Evolutionary conservation across 768 basidiomycete species (phyloP), one percentile per base, ranked within the genome.

Genomic region (Gloeostereum incarnatum): DNA sequence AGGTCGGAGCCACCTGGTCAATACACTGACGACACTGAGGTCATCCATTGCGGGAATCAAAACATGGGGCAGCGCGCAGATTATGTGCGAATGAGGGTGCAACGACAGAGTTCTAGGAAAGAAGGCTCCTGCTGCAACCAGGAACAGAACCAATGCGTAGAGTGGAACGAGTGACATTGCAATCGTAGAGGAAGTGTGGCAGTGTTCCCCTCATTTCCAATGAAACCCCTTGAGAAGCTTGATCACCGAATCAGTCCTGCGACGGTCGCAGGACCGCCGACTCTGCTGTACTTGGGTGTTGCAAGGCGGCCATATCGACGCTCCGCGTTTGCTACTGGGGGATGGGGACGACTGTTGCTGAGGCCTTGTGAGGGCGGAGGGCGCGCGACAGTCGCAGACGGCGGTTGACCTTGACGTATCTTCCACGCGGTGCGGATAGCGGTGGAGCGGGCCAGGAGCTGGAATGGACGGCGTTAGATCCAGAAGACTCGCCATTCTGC

Each of bases 371-470:
- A 35, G 25, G 25, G 47, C 29, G 11, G 53, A 21, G 48, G 54
- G 14, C 54, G 52, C 6, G 53, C 50, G 31, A 46, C 40, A 17
- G 47, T 49, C 25, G 51, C 44, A 26, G 47, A 57, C 24, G 58
- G 53, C 22, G 65, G 39, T 37, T 66, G 68, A 13, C 57, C 63
- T 24, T 66, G 66, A 13, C 86, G 75, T 14, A 66, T 60, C 59
- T 89, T 89, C 86, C 86, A 89, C 2, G 81, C 72, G 35, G 68
- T 68, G 27, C 82, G 78, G 49, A 90, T 81, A 13, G 65, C 55
- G 32, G 63, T 67, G 6, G 75, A 75, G 36, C 80, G 73, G 27
- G 69, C 70, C 9, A 90, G 68, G 31, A 90, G 71, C 88, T 90
- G 47, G 9, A 40, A 31, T 46, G 49, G 38, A 37, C 27, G 10